Conservation (phyloP, 2,329 filamentous ascomycete species). For the Botrytis pseudocinerea region DNA sequence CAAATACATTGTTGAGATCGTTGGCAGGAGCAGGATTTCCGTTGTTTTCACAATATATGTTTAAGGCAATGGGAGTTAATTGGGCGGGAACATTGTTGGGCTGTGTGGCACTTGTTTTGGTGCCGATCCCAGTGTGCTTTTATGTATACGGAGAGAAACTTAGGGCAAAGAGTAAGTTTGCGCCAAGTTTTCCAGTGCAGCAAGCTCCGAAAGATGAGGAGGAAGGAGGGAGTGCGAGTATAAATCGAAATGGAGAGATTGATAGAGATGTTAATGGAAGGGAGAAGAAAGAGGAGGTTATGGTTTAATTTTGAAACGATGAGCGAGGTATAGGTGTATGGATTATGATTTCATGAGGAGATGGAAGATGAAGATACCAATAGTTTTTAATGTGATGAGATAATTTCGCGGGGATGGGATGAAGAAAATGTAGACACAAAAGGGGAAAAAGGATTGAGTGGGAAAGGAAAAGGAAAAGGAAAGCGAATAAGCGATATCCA, state of each 20-base stretch:
- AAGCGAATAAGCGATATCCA: neutral
- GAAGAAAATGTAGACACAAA: neutral
- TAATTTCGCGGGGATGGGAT: too few relatives aligned
- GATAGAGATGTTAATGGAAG: conserved; percentile 24
- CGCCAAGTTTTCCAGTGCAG: conserved; percentile 35
- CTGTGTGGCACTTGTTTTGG: conserved; percentile 56
- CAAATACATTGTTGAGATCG: conserved; percentile 78
- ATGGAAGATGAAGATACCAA: neutral
- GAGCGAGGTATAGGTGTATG: neutral
- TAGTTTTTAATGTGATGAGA: neutral
- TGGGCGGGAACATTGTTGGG: conserved; percentile 64
- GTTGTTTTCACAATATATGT: conserved; percentile 73
- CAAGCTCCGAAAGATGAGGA: neutral
- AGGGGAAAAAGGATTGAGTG: too few relatives aligned
- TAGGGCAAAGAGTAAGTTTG: conserved; percentile 55
- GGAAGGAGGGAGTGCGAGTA: neutral
- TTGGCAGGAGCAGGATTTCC: conserved; percentile 78
- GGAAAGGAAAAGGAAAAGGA: neutral
- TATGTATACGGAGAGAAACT: conserved; percentile 61
- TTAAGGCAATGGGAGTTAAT: conserved; percentile 60
- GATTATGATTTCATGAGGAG: conserved; percentile 1
- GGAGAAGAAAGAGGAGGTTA: neutral
- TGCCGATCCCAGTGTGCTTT: conserved; percentile 65
- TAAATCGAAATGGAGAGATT: conserved; percentile 26
- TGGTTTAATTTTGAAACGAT: neutral